Conservation (phyloP, 257 asterid genomes). For the Marsdenia floribunda region DNA sequence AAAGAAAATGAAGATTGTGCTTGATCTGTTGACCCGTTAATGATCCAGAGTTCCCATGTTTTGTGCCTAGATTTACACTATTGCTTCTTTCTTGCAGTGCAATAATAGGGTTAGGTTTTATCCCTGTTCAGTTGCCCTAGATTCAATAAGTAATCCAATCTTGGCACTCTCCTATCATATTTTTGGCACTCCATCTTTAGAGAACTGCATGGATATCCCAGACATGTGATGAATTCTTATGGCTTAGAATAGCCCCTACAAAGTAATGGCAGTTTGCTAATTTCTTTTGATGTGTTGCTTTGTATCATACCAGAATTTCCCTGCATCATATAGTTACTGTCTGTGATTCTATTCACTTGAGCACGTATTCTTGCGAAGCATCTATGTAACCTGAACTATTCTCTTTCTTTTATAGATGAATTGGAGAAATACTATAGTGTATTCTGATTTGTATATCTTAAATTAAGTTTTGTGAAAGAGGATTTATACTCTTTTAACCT, state of each 20-base stretch:
- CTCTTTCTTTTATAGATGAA: background rate
- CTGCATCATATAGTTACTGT: background rate
- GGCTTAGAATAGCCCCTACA: background rate
- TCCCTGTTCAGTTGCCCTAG: background rate
- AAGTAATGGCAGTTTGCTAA: background rate
- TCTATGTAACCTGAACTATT: background rate
- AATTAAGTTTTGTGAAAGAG: background rate
- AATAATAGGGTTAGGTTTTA: background rate
- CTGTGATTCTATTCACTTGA: background rate
- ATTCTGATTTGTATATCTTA: background rate
- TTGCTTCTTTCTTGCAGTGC: background rate
- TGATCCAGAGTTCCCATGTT: background rate
- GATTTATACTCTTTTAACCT: background rate
- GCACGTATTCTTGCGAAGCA: background rate
- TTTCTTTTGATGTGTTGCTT: background rate
- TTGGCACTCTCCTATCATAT: background rate
- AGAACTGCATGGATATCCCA: background rate
- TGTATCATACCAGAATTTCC: background rate
- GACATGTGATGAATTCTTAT: background rate
- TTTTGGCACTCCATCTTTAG: background rate
- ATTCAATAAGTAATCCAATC: background rate
- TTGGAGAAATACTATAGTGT: background rate
- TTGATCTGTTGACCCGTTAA: background rate
- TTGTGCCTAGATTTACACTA: background rate
- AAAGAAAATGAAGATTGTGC: background rate